Base-by-base conservation (phyloP, 495 filamentous ascomycete species). In the Xylaria flabelliformis region DNA sequence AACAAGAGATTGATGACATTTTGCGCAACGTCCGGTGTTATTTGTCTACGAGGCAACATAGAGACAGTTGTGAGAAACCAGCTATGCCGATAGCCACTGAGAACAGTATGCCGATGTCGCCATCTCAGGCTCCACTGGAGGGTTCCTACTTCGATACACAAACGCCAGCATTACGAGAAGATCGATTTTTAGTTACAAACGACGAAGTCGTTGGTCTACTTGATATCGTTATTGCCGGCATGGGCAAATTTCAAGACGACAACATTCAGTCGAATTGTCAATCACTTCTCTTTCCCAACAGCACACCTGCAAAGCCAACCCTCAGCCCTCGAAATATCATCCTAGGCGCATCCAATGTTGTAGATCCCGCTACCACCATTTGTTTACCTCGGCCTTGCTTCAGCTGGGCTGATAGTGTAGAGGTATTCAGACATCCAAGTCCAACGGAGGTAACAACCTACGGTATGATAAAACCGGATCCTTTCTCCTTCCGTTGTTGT, bases 311-410 rank as follows among this genome's bases (percentile, higher is more conserved):
- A 10, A 79, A 65, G n/a, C 77, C 77, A 34, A 71, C 15, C 5
- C 75, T 70, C 15, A 42, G 34, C 5, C 4, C 69, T 10, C 64
- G 64, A 24, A 69, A 70, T 19, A 79, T 79, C 48, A 39, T 77
- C 62, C 75, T 70, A 17, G 51, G 75, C n/a, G 69, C 61, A 2
- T 46, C 77, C 17, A 64, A 42, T 13, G 69, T 76, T 39, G 77
- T 75, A 29, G 75, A 77, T 24, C 75, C 77, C 36, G 74, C 77
- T 34, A 79, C 77, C 2, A 79, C 77, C 12, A 77, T 79, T 59
- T 77, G 61, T 51, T 74, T 72, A 0, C 70, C 74, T 26, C 67
- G 63, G 41, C 71, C 77, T 62, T 77, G 70, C 13, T 77, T 79
- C 42, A 77, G 72, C 19, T 70, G 62, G 29, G 24, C 74, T 12